Evolutionary conservation across 2,329 filamentous ascomycete genomes (phyloP), one percentile per base, ranked within the genome.

Genomic region (Curvularia verruculosa): DNA sequence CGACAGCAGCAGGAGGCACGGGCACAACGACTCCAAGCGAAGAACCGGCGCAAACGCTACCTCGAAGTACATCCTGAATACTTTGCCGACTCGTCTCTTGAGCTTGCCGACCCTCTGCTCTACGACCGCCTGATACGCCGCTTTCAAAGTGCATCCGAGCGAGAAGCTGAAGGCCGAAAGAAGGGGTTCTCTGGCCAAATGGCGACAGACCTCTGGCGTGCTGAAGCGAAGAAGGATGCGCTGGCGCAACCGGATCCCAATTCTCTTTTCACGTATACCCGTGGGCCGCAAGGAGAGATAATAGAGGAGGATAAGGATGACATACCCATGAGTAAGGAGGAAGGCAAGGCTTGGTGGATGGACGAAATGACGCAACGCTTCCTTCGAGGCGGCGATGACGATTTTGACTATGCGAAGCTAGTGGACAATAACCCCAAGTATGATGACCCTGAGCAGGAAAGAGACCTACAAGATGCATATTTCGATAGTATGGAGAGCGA

Each of bases 111-210:
- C 76, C 91, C 92, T 1, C 79, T 94, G 8, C 84, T 96, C 29
- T 96, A 96, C 80, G 90, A 96, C 74, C 84, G 86, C 51, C 82
- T 96, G 23, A 85, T 96, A 58, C 87, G 91, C 50, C 86, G 86
- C 49, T 93, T 92, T 73, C 90, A 93, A 63, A 88, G 87, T 1
- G 79, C 87, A 2, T 80, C 83, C 3, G 91, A 96, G 77, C 86
- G 91, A 51, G 87, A 92, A 71, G 83, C 83, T 6, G 90, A 94
- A 66, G 89, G 88, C 8, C 85, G 85, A 41, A 79, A 81, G 8
- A 92, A 92, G 71, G 92, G 92, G 10, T 95, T 92, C 74, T 89
- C 89, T 0, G 89, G 90, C 23, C 84, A 89, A 12, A 83, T 96
- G 5, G 89, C 96, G 72, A 87, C 90, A 1, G 91, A 93, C 63